A percentile compares a stretch with the other conserved stretches of the same genome.
Conservation (phyloP, 148 eudicot genomes). For the Mesembryanthemum crystallinum region DNA sequence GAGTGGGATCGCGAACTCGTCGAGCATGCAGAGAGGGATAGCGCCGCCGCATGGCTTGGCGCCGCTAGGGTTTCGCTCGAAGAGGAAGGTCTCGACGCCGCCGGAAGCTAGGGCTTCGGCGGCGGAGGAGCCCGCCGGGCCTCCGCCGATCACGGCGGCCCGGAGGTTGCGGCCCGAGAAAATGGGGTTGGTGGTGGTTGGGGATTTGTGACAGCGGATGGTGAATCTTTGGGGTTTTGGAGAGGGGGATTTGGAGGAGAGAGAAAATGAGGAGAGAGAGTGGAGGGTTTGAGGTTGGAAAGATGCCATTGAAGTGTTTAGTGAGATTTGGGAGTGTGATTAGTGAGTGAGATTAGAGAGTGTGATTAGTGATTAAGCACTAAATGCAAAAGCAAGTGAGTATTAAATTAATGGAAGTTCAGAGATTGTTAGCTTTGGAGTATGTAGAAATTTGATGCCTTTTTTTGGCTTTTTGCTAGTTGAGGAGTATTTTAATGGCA, state of each 20-base stretch:
- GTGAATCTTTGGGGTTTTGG: slow-evolving; percentile 12
- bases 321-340: not conserved
- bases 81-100: slow-evolving; percentile 76
- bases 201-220: slow-evolving; percentile 23
- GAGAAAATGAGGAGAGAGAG: slow-evolving; percentile 22
- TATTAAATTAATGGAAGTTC: too few relatives aligned
- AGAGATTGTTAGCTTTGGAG: too few relatives aligned
- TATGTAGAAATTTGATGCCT: not conserved
- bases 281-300: slow-evolving; percentile 38
- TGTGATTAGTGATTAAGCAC: not conserved
- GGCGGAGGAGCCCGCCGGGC: slow-evolving; percentile 88
- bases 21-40: slow-evolving; percentile 88
- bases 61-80: slow-evolving; percentile 65
- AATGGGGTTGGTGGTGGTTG: slow-evolving; percentile 15
- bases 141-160: slow-evolving; percentile 80
- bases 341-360: not conserved
- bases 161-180: slow-evolving; percentile 48
- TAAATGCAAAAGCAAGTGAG: not conserved
- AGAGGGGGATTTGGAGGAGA: slow-evolving; percentile 22
- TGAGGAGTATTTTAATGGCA: not conserved
- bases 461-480: not conserved
- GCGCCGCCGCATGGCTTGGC: slow-evolving; percentile 98
- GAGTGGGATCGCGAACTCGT: slow-evolving; percentile 68
- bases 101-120: slow-evolving; percentile 72
- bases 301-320: slow-evolving; percentile 32